These are phyloP conservation scores for Kappamyces sp. DNA, from an alignment of 192 early-diverging fungal genomes.

Conservation along the genomic window DNA sequence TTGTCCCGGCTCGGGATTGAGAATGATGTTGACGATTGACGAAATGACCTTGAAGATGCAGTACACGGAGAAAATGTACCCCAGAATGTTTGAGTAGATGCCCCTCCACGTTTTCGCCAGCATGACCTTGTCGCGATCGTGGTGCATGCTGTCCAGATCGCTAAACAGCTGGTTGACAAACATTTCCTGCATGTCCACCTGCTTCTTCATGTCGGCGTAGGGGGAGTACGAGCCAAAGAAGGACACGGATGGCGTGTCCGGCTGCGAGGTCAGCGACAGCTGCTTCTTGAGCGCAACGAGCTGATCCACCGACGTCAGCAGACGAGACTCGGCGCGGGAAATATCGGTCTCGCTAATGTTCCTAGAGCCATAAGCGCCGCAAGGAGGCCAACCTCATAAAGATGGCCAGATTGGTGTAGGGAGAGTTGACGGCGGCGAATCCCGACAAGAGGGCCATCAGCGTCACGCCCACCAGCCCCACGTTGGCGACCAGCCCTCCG, in stretches of 20 bases:
- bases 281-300: slow-evolving; percentile 64
- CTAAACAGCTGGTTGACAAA: slow-evolving; percentile 43
- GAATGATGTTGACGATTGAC: slow-evolving; percentile 11
- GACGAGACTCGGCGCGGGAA: slow-evolving; percentile 58
- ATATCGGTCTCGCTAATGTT: slow-evolving; percentile 45
- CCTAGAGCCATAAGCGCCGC: background rate
- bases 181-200: background rate
- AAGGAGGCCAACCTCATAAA: slow-evolving; percentile 56
- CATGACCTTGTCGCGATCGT: background rate
- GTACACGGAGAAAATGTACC: slow-evolving; percentile 79
- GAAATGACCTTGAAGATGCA: slow-evolving; percentile 85
- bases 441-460: slow-evolving; percentile 90
- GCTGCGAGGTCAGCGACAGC: slow-evolving; percentile 21
- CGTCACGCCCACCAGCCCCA: slow-evolving; percentile 85
- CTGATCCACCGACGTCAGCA: slow-evolving; percentile 59
- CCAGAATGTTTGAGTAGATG: slow-evolving; percentile 68
- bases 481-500: slow-evolving; percentile 52
- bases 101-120: slow-evolving; percentile 13
- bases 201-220: background rate
- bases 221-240: background rate
- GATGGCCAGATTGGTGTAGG: slow-evolving; percentile 76
- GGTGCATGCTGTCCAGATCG: slow-evolving; percentile 58
- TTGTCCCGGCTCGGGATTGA: slow-evolving; percentile 38
- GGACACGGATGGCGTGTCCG: background rate
- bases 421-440: slow-evolving; percentile 89